phyloP scores from a whole-genome alignment of 192 early-diverging fungal genomes.

The Diversispora epigaea region DNA sequence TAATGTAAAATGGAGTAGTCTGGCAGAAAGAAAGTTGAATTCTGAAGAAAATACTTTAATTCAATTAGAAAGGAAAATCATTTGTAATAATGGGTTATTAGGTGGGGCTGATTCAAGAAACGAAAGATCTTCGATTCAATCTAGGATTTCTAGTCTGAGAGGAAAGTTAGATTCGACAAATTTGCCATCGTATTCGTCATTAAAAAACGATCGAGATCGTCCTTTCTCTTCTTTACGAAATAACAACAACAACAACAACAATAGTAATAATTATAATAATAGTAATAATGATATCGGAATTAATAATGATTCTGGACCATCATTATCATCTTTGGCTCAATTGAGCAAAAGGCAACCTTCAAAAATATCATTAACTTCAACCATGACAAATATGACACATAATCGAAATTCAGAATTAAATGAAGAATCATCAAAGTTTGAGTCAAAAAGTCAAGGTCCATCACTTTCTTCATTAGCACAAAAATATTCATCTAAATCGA shows the following conservation, averaged over 20 bases:
- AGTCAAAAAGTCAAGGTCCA: background rate
- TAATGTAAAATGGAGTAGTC: conserved; percentile 18
- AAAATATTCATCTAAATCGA: conserved; percentile 2
- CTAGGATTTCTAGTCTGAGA: background rate
- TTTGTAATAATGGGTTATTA: conserved; percentile 9
- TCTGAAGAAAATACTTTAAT: background rate
- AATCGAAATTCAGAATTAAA: background rate
- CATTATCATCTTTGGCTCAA: conserved; percentile 19
- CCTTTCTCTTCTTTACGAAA: too few species aligned
- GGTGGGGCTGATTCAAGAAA: conserved; percentile 28
- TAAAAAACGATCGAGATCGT: background rate
- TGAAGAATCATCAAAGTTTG: background rate
- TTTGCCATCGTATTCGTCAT: background rate
- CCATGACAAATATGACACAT: background rate
- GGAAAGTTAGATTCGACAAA: background rate
- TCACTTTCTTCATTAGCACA: conserved; percentile 14
- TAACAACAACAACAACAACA: too few species aligned
- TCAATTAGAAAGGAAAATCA: background rate
- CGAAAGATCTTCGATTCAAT: background rate
- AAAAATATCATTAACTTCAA: background rate
- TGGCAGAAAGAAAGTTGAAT: background rate
- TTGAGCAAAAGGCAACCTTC: conserved; percentile 1
- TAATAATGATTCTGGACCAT: background rate
- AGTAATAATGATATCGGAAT: too few species aligned
- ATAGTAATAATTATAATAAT: too few species aligned